phyloP scores from a whole-genome alignment of 306 rosid species.

The Castanea sativa region DNA sequence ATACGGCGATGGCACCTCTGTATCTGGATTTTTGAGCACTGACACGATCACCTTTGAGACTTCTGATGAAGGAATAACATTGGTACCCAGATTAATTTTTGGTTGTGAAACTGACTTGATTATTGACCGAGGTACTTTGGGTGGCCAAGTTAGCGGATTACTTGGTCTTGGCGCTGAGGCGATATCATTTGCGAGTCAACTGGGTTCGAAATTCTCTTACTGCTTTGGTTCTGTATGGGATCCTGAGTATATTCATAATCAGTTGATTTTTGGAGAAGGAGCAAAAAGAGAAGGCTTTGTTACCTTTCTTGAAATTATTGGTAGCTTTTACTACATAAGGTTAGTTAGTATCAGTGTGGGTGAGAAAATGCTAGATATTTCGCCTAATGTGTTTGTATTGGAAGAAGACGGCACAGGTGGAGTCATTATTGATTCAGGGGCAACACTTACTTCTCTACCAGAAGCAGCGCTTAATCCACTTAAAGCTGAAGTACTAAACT shows the following conservation, averaged over 20 bases:
- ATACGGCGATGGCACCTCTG: slow-evolving; percentile 16
- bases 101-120: slow-evolving; percentile 29
- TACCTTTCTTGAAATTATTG: slow-evolving; percentile 17
- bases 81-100: not conserved
- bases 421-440: not conserved
- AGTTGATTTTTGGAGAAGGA: slow-evolving; percentile 44
- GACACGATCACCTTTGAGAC: slow-evolving; percentile 29
- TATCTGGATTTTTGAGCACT: slow-evolving; percentile 22
- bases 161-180: too few relatives aligned
- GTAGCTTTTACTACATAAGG: slow-evolving; percentile 29
- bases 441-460: too few relatives aligned
- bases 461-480: too few relatives aligned
- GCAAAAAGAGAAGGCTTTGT: slow-evolving; percentile 39
- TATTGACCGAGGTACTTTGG: too few relatives aligned
- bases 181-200: too few relatives aligned
- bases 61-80: too few relatives aligned
- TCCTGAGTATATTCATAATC: slow-evolving; percentile 28
- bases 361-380: slow-evolving; percentile 28
- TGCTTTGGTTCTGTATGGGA: slow-evolving; percentile 40
- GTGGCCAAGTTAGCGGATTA: slow-evolving; percentile 1
- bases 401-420: slow-evolving; percentile 35
- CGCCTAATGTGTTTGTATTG: slow-evolving; percentile 19
- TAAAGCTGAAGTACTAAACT: too few relatives aligned
- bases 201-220: not conserved
- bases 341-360: slow-evolving; percentile 45